Conservation (phyloP, 2,329 filamentous ascomycete genomes). For the Neopestalotiopsis rosae region DNA sequence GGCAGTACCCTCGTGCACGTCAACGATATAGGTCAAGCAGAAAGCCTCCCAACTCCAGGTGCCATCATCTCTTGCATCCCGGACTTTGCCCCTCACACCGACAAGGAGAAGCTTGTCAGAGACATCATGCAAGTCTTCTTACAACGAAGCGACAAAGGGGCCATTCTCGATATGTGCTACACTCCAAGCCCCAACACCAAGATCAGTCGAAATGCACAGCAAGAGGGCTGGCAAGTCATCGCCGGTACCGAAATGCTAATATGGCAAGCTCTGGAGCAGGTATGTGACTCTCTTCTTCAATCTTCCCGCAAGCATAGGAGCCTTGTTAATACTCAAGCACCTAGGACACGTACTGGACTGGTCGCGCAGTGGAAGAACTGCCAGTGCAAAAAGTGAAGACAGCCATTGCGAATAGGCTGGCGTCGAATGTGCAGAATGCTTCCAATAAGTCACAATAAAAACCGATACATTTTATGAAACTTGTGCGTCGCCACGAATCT, state of each 20-base stretch:
- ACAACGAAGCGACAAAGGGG: conserved; percentile 61
- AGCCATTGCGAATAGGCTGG: not conserved
- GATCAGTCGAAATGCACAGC: conserved; percentile 65
- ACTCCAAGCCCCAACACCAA: conserved; percentile 74
- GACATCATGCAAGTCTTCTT: conserved; percentile 57
- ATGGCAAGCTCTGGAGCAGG: conserved; percentile 73
- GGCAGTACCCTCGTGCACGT: conserved; percentile 67
- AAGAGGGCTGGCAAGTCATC: conserved; percentile 74
- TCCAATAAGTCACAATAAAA: too few species aligned
- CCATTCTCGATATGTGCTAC: conserved; percentile 84
- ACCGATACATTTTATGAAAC: too few species aligned
- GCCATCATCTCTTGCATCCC: conserved; percentile 78
- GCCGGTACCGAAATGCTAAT: conserved; percentile 79
- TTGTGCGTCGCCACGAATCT: too few species aligned
- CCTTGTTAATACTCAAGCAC: not conserved
- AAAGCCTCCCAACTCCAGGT: conserved; percentile 61
- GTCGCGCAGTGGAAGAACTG: not conserved
- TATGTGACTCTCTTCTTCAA: not conserved
- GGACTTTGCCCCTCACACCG: conserved; percentile 71
- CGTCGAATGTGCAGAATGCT: not conserved
- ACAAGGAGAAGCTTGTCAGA: conserved; percentile 66
- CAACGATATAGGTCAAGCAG: conserved; percentile 62
- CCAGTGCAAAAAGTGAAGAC: not conserved
- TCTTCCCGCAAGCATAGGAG: not conserved
- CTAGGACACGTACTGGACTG: not conserved